phyloP scores from a whole-genome alignment of 805 yeast genomes.

The Brettanomyces anomalus region DNA sequence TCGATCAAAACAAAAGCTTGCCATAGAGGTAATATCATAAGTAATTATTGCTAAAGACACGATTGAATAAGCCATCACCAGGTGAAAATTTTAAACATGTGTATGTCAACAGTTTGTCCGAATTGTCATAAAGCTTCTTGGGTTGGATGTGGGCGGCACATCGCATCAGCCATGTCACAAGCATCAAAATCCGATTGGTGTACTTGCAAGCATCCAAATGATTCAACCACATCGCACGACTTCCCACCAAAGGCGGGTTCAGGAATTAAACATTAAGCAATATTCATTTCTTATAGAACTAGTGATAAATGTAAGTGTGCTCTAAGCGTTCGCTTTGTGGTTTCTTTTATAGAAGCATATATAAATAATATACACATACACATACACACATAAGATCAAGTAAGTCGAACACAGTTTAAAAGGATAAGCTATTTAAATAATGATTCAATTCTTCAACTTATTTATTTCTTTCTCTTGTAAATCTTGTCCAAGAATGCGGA shows the following conservation, averaged over 20 bases:
- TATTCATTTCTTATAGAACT: not conserved
- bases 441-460: not conserved
- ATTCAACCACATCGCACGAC: constrained; percentile 18
- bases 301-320: not conserved
- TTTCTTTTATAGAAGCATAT: not conserved
- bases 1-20: too few relatives aligned
- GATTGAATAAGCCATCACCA: too few relatives aligned
- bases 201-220: constrained; percentile 22
- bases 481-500: constrained; percentile 80
- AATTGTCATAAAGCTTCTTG: constrained; percentile 27
- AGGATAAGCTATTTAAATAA: too few relatives aligned
- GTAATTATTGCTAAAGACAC: too few relatives aligned
- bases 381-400: not conserved
- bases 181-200: constrained; percentile 31
- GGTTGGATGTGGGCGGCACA: constrained; percentile 39
- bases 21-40: too few relatives aligned
- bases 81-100: constrained; percentile 18
- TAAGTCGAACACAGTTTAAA: too few relatives aligned
- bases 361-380: not conserved
- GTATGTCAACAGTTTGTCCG: constrained; percentile 27
- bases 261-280: constrained; percentile 14
- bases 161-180: constrained; percentile 31
- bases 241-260: constrained; percentile 31
- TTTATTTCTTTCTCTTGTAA: constrained; percentile 84
- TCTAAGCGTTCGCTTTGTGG: not conserved